Evolutionary conservation across 306 rosid species (phyloP).

Genomic region (Trichosanthes truncata): DNA sequence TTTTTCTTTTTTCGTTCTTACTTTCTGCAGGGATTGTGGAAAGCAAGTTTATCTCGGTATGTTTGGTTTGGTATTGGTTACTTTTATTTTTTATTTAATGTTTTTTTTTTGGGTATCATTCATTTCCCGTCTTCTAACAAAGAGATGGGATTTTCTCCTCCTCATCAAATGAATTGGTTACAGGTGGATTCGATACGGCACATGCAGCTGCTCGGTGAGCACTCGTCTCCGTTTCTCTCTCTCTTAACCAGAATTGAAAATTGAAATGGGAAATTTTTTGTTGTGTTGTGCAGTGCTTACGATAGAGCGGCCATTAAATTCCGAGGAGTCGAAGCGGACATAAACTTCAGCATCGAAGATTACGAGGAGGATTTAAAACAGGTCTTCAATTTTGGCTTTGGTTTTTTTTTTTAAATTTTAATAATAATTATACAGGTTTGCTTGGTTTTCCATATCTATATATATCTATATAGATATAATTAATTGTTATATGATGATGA

Average conservation of each 20-base stretch:
- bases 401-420: too few species aligned
- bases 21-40: constrained; percentile 83
- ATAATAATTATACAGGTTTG: background rate
- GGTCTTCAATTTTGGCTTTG: constrained; percentile 20
- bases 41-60: constrained; percentile 98
- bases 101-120: background rate
- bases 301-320: constrained; percentile 98
- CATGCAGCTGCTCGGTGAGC: constrained; percentile 99
- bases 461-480: too few species aligned
- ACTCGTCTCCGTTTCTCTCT: background rate
- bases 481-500: background rate
- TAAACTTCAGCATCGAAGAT: constrained; percentile 78
- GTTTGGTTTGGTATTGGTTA: constrained; percentile 10
- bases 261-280: background rate
- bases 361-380: constrained; percentile 94
- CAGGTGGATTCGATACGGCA: constrained; percentile 99
- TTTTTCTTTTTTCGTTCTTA: constrained; percentile 5
- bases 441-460: too few species aligned
- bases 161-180: constrained; percentile 22
- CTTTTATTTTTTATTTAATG: background rate
- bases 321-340: constrained; percentile 93
- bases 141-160: constrained; percentile 21
- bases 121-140: background rate
- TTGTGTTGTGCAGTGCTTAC: constrained; percentile 53
- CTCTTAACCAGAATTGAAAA: background rate